Evolutionary conservation across 768 basidiomycete species (phyloP).

Genomic region (Boletus huronensis): DNA sequence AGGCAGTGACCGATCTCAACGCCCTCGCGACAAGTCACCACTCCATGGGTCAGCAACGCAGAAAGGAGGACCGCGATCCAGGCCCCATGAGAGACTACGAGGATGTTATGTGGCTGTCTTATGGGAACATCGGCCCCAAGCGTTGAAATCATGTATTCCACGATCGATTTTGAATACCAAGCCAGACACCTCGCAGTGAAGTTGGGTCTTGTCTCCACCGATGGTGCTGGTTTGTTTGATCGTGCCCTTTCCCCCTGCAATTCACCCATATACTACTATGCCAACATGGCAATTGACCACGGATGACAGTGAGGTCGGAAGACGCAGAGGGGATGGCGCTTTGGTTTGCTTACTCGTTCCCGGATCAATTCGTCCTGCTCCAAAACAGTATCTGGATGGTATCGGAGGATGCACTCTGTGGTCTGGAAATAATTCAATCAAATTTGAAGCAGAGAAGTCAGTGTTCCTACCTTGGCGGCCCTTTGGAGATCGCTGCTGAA

Average conservation of each 20-base stretch:
- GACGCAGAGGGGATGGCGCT: neutral
- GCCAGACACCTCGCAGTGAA: slow-evolving; percentile 47
- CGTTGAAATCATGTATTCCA: slow-evolving; percentile 25
- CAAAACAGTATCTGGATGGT: slow-evolving; percentile 46
- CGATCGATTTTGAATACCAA: slow-evolving; percentile 61
- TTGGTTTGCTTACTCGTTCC: slow-evolving; percentile 52
- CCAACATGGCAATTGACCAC: neutral
- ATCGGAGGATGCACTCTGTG: slow-evolving; percentile 56
- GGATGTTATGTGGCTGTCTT: slow-evolving; percentile 35
- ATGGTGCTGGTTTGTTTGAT: slow-evolving; percentile 18
- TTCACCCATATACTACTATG: slow-evolving; percentile 54
- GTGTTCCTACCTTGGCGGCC: slow-evolving; percentile 54
- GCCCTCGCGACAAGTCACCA: slow-evolving; percentile 35
- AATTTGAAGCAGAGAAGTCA: neutral
- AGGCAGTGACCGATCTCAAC: slow-evolving; percentile 22
- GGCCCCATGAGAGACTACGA: slow-evolving; percentile 67
- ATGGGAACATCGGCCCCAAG: slow-evolving; percentile 26
- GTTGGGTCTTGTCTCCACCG: slow-evolving; percentile 27
- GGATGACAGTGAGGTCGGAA: neutral
- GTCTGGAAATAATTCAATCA: slow-evolving; percentile 43
- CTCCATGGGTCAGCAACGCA: slow-evolving; percentile 41
- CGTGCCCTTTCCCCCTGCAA: slow-evolving; percentile 46
- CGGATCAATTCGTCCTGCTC: slow-evolving; percentile 47
- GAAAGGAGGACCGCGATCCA: slow-evolving; percentile 54
- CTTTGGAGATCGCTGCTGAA: slow-evolving; percentile 71